phyloP scores from a whole-genome alignment of 2,329 filamentous ascomycete species.

The Aphanoascus verrucosus region DNA sequence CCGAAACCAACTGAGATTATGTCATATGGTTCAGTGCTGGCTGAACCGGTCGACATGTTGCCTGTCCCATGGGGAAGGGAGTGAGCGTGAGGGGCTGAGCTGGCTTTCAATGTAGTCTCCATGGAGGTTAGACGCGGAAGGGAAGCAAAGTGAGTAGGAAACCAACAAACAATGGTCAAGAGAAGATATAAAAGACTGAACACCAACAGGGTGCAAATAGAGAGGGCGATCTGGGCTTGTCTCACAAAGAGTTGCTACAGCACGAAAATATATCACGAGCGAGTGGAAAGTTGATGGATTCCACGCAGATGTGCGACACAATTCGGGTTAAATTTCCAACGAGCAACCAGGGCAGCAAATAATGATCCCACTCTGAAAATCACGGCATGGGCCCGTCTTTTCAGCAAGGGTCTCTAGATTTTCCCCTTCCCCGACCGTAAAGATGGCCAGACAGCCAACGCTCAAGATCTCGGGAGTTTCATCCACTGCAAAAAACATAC shows the following conservation, averaged over 20 bases:
- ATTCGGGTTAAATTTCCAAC: slow-evolving; percentile 4
- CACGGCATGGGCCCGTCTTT: slow-evolving; percentile 3
- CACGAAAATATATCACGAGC: not conserved
- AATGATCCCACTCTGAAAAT: slow-evolving; percentile 8
- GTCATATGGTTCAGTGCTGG: slow-evolving; percentile 44
- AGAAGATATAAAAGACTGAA: not conserved
- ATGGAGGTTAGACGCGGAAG: not conserved
- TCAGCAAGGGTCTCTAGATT: not conserved
- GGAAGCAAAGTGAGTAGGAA: not conserved
- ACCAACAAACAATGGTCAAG: not conserved
- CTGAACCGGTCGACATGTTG: slow-evolving; percentile 3
- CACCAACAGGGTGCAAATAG: too few relatives aligned
- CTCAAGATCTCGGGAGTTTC: not conserved
- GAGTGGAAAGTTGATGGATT: not conserved
- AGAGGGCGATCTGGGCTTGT: too few relatives aligned
- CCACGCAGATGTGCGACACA: slow-evolving; percentile 1
- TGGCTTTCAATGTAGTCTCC: slow-evolving; percentile 1
- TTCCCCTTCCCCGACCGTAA: not conserved
- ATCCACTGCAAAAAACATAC: not conserved
- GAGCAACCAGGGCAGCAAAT: slow-evolving; percentile 1
- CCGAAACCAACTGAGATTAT: slow-evolving; percentile 88
- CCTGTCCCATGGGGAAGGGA: not conserved
- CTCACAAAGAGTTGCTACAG: too few relatives aligned
- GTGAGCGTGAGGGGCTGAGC: not conserved
- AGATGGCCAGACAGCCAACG: not conserved